phyloP scores from a whole-genome alignment of 805 yeast genomes.

The Metschnikowia cerradonensis region DNA sequence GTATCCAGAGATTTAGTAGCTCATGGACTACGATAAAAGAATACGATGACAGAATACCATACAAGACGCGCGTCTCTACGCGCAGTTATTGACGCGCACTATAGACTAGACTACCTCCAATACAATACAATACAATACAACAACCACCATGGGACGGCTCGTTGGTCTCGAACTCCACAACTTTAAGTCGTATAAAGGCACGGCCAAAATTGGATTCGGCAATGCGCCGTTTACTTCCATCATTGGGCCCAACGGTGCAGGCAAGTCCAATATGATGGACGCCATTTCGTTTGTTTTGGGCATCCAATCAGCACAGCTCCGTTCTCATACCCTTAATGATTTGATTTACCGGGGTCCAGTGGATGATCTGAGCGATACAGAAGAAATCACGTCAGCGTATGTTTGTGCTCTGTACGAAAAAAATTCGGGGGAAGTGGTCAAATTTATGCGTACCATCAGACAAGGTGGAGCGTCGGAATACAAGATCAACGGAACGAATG shows the following conservation, averaged over 20 bases:
- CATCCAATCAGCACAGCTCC: slow-evolving; percentile 64
- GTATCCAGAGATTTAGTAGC: too few relatives aligned
- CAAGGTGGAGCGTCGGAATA: slow-evolving; percentile 63
- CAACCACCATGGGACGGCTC: slow-evolving; percentile 69
- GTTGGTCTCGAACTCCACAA: slow-evolving; percentile 74
- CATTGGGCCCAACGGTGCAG: slow-evolving; percentile 98
- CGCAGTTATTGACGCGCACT: background rate
- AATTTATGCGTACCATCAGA: slow-evolving; percentile 60
- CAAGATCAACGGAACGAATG: slow-evolving; percentile 55
- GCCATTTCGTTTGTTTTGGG: slow-evolving; percentile 95
- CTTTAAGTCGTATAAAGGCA: slow-evolving; percentile 88
- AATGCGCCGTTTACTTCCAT: slow-evolving; percentile 80
- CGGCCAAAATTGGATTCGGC: slow-evolving; percentile 76
- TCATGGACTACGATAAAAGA: too few relatives aligned
- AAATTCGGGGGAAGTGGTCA: slow-evolving; percentile 52
- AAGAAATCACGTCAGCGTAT: slow-evolving; percentile 53
- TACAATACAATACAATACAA: too few relatives aligned
- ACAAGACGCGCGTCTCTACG: background rate
- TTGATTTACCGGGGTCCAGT: slow-evolving; percentile 72
- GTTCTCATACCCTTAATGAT: slow-evolving; percentile 72
- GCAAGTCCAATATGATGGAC: slow-evolving; percentile 96
- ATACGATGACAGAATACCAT: too few relatives aligned
- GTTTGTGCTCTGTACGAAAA: slow-evolving; percentile 76
- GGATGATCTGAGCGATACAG: slow-evolving; percentile 13
- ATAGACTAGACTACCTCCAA: too few relatives aligned